Percentiles rank a stretch among this genome's conserved stretches.
Evolutionary conservation across 2,329 filamentous ascomycete genomes (phyloP).

Genomic region (Aspergillus floridensis): DNA sequence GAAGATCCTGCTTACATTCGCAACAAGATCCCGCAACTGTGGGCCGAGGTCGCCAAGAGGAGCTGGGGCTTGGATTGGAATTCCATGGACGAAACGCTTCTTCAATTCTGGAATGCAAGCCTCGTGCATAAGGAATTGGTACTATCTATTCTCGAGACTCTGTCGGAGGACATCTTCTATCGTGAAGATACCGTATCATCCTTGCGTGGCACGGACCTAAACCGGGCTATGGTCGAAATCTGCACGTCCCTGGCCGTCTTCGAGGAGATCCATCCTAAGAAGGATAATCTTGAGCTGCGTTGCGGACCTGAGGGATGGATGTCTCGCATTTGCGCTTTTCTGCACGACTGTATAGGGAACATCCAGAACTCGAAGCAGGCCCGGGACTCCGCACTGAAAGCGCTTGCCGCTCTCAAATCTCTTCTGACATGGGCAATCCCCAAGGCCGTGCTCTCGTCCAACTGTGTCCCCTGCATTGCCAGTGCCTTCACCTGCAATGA

Average conservation of each 20-base stretch:
- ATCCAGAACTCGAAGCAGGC: constrained; percentile 66
- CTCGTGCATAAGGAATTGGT: constrained; percentile 78
- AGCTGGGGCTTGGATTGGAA: constrained; percentile 92
- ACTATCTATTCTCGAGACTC: constrained; percentile 79
- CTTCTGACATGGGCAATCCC: constrained; percentile 85
- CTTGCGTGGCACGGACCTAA: constrained; percentile 77
- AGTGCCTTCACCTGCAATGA: constrained; percentile 68
- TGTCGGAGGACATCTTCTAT: constrained; percentile 92
- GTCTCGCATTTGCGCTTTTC: constrained; percentile 68
- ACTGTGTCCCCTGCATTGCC: constrained; percentile 68
- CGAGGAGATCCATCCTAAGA: constrained; percentile 70
- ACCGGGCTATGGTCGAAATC: constrained; percentile 87
- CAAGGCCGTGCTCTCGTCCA: constrained; percentile 70
- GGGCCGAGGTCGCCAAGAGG: constrained; percentile 91
- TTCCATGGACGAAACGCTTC: constrained; percentile 84
- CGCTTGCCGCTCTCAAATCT: constrained; percentile 72
- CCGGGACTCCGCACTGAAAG: constrained; percentile 70
- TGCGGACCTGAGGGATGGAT: constrained; percentile 86
- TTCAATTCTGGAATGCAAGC: constrained; percentile 69
- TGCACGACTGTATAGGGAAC: constrained; percentile 69
- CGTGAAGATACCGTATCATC: constrained; percentile 84
- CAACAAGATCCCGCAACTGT: constrained; percentile 91
- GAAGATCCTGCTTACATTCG: constrained; percentile 78
- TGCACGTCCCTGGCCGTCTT: constrained; percentile 79
- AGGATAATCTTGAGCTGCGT: constrained; percentile 69